Conservation (phyloP, 495 filamentous ascomycete species). For the Hypoxylon lenormandii region DNA sequence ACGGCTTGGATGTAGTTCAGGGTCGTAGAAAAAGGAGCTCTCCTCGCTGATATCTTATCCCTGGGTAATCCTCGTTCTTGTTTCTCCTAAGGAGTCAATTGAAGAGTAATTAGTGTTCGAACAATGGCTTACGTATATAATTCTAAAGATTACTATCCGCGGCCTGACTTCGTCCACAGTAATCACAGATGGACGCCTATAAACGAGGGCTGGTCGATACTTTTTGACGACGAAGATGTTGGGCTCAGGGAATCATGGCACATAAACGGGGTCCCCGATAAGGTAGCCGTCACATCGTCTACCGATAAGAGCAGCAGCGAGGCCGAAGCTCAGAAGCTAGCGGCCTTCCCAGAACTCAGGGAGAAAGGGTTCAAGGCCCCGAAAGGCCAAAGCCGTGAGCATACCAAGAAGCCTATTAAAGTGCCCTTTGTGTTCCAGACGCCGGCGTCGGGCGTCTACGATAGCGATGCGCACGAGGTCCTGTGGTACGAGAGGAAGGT, state of each 20-base stretch:
- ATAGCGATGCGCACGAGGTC: conserved; percentile 68
- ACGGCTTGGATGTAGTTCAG: conserved; percentile 14
- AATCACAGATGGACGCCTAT: conserved; percentile 65
- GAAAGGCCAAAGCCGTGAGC: conserved; percentile 42
- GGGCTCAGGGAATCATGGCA: conserved; percentile 60
- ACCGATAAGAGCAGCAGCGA: conserved; percentile 13
- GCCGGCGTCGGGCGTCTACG: conserved; percentile 66
- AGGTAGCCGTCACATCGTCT: conserved; percentile 31
- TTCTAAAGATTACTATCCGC: conserved; percentile 51
- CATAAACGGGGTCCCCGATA: conserved; percentile 47
- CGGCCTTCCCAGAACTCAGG: conserved; percentile 50
- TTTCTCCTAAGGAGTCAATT: conserved; percentile 6
- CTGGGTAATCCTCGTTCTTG: conserved; percentile 9
- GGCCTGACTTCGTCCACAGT: conserved; percentile 68
- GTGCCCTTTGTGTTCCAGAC: conserved; percentile 72
- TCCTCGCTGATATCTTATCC: conserved; percentile 2
- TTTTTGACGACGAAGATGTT: conserved; percentile 68
- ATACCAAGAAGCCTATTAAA: conserved; percentile 59
- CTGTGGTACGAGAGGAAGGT: conserved; percentile 69
- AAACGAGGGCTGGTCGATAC: conserved; percentile 67
- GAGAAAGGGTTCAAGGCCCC: conserved; percentile 47
- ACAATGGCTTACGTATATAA: conserved; percentile 45
- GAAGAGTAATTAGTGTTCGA: neutral
- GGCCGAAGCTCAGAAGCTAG: conserved; percentile 45
- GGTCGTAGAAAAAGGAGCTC: conserved; percentile 12